Evolutionary conservation across 2,329 filamentous ascomycete genomes (phyloP).

Genomic region (Monosporascus ibericus): DNA sequence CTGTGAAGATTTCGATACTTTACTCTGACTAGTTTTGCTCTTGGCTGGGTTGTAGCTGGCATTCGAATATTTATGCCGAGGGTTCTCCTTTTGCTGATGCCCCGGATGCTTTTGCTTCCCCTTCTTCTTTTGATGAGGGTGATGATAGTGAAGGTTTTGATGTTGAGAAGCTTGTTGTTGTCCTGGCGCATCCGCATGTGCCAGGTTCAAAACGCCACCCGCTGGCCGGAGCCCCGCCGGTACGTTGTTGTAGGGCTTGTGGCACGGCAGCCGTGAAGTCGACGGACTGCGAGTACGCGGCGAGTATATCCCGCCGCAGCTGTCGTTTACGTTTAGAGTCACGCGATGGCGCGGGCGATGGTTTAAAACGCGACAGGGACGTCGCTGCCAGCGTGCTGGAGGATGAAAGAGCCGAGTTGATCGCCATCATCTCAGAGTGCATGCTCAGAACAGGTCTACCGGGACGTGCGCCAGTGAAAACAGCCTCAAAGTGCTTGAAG

Average conservation of each 20-base stretch:
- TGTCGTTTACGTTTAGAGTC: slow-evolving; percentile 40
- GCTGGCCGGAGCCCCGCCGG: slow-evolving; percentile 31
- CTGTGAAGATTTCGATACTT: background rate
- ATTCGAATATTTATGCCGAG: slow-evolving; percentile 11
- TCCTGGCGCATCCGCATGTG: slow-evolving; percentile 32
- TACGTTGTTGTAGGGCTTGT: slow-evolving; percentile 20
- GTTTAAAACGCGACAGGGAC: slow-evolving; percentile 40
- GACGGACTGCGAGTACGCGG: slow-evolving; percentile 38
- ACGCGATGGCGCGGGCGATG: slow-evolving; percentile 15
- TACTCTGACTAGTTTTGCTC: slow-evolving; percentile 4
- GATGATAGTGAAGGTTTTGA: slow-evolving; percentile 16
- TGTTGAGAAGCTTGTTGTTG: slow-evolving; percentile 7
- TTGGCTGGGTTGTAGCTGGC: slow-evolving; percentile 23
- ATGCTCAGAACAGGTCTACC: slow-evolving; percentile 40
- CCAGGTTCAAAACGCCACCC: slow-evolving; percentile 42
- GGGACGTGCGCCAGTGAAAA: slow-evolving; percentile 29
- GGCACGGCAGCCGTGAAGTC: slow-evolving; percentile 26
- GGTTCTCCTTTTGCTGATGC: background rate
- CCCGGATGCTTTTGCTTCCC: background rate
- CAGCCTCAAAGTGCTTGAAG: slow-evolving; percentile 30
- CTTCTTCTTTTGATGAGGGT: slow-evolving; percentile 9
- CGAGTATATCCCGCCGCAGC: slow-evolving; percentile 34
- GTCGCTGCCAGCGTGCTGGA: slow-evolving; percentile 36
- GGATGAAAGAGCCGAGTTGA: slow-evolving; percentile 41
- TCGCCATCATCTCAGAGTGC: slow-evolving; percentile 52